These are phyloP conservation scores for Beta macrorhiza DNA, from an alignment of 179 eudicot species.

Conservation along the genomic window DNA sequence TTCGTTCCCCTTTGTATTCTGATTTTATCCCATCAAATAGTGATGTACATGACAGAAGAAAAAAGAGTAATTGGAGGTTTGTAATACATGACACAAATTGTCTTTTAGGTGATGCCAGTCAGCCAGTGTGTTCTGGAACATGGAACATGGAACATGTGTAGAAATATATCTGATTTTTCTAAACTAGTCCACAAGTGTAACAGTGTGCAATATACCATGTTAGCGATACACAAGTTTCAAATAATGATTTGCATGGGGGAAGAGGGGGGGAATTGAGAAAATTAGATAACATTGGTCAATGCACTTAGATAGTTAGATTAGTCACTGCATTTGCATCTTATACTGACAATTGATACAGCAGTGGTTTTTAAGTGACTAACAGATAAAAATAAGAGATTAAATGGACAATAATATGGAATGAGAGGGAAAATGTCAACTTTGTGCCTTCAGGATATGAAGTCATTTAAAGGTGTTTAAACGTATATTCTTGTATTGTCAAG, in stretches of 20 bases:
- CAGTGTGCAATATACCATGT: not conserved
- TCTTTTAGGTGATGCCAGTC: not conserved
- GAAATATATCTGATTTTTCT: not conserved
- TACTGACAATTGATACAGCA: too few species aligned
- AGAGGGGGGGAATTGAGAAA: not conserved
- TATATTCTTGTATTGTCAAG: not conserved
- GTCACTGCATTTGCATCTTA: not conserved
- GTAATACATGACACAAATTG: too few species aligned
- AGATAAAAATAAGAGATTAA: not conserved
- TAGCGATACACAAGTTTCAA: not conserved
- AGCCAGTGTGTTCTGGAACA: not conserved
- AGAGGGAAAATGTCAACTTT: not conserved
- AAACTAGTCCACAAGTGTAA: not conserved
- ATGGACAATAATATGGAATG: not conserved
- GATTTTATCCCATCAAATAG: not conserved
- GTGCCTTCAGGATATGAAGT: not conserved
- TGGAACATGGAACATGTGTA: not conserved
- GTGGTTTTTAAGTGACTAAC: not conserved
- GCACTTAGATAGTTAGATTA: not conserved
- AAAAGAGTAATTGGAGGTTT: too few species aligned
- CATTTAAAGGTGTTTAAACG: not conserved
- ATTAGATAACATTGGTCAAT: not conserved
- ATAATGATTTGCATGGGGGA: not conserved
- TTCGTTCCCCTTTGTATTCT: not conserved
- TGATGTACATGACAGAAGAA: not conserved